These are phyloP conservation scores for Schrenkiella parvula DNA, from an alignment of 345 rosid genomes.

Conservation along the genomic window DNA sequence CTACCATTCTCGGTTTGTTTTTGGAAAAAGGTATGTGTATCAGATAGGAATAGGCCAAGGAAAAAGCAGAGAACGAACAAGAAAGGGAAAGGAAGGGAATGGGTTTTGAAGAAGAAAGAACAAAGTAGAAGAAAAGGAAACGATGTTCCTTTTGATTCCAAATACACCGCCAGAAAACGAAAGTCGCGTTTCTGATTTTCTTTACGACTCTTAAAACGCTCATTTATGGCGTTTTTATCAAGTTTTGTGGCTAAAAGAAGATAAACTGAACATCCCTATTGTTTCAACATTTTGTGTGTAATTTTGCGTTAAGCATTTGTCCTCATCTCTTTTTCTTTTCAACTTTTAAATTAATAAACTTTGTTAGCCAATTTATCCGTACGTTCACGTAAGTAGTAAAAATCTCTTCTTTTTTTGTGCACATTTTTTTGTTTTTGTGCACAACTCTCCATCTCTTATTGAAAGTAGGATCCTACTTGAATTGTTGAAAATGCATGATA, in stretches of 20 bases:
- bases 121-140: conserved; percentile 83
- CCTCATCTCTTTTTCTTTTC: neutral
- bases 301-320: neutral
- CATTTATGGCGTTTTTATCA: neutral
- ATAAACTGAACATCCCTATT: neutral
- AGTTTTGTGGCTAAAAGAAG: neutral
- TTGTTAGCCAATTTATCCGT: neutral
- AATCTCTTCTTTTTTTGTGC: too few relatives aligned
- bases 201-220: neutral
- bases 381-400: neutral
- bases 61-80: conserved; percentile 67
- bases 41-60: conserved; percentile 74
- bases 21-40: conserved; percentile 48
- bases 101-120: conserved; percentile 84
- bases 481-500: neutral
- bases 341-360: neutral
- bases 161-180: conserved; percentile 77
- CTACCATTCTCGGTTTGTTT: neutral
- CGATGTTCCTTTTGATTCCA: conserved; percentile 69
- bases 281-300: neutral
- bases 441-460: neutral
- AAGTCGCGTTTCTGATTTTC: conserved; percentile 60
- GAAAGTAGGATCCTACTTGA: neutral
- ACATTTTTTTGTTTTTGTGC: too few relatives aligned
- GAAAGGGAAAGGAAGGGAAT: conserved; percentile 65